Evolutionary conservation across 805 yeast genomes (phyloP), one percentile per base, ranked within the genome.

Genomic region (Wickerhamomyces rabaulensis): DNA sequence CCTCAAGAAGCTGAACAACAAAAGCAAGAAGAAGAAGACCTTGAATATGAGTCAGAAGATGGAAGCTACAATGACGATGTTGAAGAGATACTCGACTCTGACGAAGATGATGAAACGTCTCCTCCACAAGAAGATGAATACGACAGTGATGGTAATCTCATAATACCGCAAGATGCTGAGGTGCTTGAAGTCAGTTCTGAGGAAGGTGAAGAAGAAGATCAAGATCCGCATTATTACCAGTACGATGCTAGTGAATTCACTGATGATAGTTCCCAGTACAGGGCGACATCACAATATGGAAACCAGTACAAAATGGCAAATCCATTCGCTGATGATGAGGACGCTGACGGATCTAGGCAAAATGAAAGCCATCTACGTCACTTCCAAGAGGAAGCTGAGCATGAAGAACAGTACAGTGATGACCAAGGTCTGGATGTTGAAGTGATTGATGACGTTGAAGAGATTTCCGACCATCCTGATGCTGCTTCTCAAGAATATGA

Each of bases 21-120:
- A 5, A 49, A 40, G 35, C 51, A 27, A 12, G 41, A 41, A 1
- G 46, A 35, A 12, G 51, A 46, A 23, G 46, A 33, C 5, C 40
- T 46, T 17, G 53, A 50, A 31, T 48, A 36, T 20, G 39, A 36
- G 20, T 36, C 23, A 3, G 23, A 16, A 16, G 37, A 33, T 17
- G 21, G 7, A 16, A 33, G 37, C 10, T 19, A 19, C 5, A 10
- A 3, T 10, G 25, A 20, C 13, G 25, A 36, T 19, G 6, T 10
- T 19, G 25, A 36, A 20, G 39, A 9, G n/a, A 10, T 20, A 9
- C 39, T 36, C n/a, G 39, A 35, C 15, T 35, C 39, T 16, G 39
- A 35, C 15, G 15, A 15, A 9, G 39, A 20, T 12, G 16, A 33
- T 16, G 10, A 5, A 33, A 33, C 9, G 9, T 20, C 21, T 33